Percentiles rank a stretch among this genome's conserved stretches.
Evolutionary conservation across 2,329 filamentous ascomycete genomes (phyloP).

Genomic region (Xylariaceae sp.): DNA sequence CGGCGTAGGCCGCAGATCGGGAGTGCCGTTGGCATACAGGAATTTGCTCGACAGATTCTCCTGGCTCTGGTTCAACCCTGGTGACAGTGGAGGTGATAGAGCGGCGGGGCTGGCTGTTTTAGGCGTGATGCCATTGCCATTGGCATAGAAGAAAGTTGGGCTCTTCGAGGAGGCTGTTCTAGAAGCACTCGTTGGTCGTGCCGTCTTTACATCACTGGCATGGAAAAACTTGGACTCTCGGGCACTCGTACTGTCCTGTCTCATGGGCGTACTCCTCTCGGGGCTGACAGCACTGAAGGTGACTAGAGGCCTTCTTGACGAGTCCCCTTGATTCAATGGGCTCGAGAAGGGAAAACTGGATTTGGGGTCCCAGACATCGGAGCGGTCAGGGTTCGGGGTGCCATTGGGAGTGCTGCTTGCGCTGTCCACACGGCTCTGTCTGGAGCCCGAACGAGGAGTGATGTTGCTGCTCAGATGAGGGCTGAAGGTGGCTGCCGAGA

Average conservation of each 20-base stretch:
- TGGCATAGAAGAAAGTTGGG: conserved; percentile 65
- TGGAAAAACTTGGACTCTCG: conserved; percentile 84
- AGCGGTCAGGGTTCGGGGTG: conserved; percentile 59
- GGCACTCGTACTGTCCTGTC: conserved; percentile 36
- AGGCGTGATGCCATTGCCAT: conserved; percentile 52
- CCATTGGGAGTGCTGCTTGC: conserved; percentile 68
- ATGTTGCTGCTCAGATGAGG: conserved; percentile 70
- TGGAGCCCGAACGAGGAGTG: conserved; percentile 78
- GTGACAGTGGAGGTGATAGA: conserved; percentile 43
- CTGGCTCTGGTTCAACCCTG: conserved; percentile 40
- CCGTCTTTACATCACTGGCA: conserved; percentile 75
- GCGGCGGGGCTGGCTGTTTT: conserved; percentile 45
- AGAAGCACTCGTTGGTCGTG: conserved; percentile 41
- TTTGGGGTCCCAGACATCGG: conserved; percentile 53
- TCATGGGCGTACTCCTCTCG: conserved; percentile 40
- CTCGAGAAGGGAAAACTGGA: conserved; percentile 46
- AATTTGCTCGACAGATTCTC: conserved; percentile 66
- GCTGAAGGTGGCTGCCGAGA: conserved; percentile 52
- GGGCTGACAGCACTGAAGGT: conserved; percentile 50
- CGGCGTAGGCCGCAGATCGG: conserved; percentile 52
- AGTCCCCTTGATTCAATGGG: conserved; percentile 42
- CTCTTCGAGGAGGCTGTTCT: conserved; percentile 46
- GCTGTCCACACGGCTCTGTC: conserved; percentile 76
- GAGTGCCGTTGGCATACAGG: conserved; percentile 74
- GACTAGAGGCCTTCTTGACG: conserved; percentile 42